Evolutionary conservation across 257 asterid genomes (phyloP).

Genomic region (Gardenia jasminoides): DNA sequence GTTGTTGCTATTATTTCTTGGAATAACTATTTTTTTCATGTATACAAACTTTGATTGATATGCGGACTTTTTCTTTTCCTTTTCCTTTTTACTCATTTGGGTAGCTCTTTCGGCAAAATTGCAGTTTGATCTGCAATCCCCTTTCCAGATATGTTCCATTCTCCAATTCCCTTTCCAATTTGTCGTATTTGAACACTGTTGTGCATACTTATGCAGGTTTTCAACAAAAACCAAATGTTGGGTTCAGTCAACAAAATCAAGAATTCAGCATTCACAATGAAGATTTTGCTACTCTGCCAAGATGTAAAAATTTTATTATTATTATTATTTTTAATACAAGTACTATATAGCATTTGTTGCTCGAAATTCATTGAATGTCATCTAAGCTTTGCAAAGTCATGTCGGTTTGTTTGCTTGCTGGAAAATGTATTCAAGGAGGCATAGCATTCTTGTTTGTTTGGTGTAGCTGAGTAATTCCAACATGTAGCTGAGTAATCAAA

Average conservation of each 20-base stretch:
- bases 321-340: neutral
- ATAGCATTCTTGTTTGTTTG: too few species aligned
- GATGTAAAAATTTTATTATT: conserved; percentile 64
- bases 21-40: neutral
- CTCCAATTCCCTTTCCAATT: conserved; percentile 7
- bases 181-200: conserved; percentile 12
- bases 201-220: conserved; percentile 49
- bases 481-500: too few species aligned
- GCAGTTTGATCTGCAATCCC: neutral
- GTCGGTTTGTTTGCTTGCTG: too few species aligned
- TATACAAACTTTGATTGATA: neutral
- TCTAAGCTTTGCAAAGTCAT: neutral
- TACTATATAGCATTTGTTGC: neutral
- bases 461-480: too few species aligned
- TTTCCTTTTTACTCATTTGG: neutral
- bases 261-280: conserved; percentile 96
- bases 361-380: neutral
- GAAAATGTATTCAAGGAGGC: too few species aligned
- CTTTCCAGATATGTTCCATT: neutral
- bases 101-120: neutral
- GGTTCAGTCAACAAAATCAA: conserved; percentile 79
- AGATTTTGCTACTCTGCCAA: conserved; percentile 95
- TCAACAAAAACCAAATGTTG: conserved; percentile 69
- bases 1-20: too few species aligned
- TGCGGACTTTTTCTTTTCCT: neutral